These are phyloP conservation scores for Carex scoparia DNA, from an alignment of 176 grass and related monocot species.

Conservation along the genomic window DNA sequence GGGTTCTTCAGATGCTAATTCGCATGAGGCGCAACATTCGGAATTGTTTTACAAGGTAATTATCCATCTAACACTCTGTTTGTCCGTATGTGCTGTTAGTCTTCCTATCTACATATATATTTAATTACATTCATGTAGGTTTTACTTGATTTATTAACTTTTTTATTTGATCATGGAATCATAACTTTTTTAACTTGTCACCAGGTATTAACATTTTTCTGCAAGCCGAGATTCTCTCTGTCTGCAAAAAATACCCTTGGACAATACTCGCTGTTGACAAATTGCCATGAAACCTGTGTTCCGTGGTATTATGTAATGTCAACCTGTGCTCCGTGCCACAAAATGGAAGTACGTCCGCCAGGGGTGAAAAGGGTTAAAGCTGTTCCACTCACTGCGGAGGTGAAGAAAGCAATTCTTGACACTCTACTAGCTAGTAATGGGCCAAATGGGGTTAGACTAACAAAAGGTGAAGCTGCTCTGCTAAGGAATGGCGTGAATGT, in stretches of 20 bases:
- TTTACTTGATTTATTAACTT: background rate
- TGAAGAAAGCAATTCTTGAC: background rate
- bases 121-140: background rate
- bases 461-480: background rate
- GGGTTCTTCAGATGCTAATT: no score
- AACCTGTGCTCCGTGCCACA: background rate
- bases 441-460: background rate
- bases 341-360: background rate
- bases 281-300: background rate
- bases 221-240: background rate
- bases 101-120: background rate
- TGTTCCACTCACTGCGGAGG: background rate
- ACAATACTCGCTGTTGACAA: conserved; percentile 11
- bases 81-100: no score
- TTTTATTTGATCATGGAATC: background rate
- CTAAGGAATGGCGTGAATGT: background rate
- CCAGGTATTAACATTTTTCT: background rate
- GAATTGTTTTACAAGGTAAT: no score
- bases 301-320: background rate
- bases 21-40: no score
- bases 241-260: background rate
- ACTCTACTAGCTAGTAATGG: background rate
- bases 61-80: no score
- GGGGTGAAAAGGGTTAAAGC: background rate
- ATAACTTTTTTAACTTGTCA: no score